These are phyloP conservation scores for Wickerhamomyces ciferrii DNA, from an alignment of 805 yeast species.

Conservation along the genomic window DNA sequence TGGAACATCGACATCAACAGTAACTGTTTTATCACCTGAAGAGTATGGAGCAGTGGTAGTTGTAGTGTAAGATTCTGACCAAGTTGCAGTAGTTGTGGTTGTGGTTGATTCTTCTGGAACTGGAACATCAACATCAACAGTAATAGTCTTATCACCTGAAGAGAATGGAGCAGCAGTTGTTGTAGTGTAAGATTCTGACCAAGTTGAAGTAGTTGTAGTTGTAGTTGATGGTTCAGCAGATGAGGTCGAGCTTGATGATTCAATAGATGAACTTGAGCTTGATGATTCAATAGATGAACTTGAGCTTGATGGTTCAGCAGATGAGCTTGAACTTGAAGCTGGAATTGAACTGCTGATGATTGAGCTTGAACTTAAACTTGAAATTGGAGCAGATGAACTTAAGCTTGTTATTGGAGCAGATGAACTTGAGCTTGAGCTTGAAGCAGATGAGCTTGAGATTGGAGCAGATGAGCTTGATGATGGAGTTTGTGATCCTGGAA, in stretches of 20 bases:
- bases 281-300: too few species aligned
- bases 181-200: neutral
- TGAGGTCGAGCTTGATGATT: too few species aligned
- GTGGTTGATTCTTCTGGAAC: too few species aligned
- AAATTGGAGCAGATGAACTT: neutral
- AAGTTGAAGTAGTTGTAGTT: too few species aligned
- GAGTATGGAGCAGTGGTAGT: neutral
- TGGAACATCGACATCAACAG: conserved; percentile 2
- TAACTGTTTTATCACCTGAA: conserved; percentile 1
- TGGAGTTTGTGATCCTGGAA: conserved; percentile 3
- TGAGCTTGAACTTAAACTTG: neutral
- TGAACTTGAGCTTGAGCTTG: neutral
- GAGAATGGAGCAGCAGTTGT: neutral
- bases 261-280: too few species aligned
- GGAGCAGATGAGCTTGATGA: neutral
- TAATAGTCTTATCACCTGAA: conserved; percentile 1
- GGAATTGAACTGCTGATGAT: too few species aligned
- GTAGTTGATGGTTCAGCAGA: too few species aligned
- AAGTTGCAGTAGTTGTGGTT: too few species aligned
- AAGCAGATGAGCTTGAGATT: neutral
- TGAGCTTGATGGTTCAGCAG: too few species aligned
- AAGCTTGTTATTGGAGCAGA: neutral
- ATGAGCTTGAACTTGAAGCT: too few species aligned
- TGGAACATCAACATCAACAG: conserved; percentile 2
- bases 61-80: neutral